Conservation (phyloP, 2,329 filamentous ascomycete species). For the Herpotrichia juniperi region DNA sequence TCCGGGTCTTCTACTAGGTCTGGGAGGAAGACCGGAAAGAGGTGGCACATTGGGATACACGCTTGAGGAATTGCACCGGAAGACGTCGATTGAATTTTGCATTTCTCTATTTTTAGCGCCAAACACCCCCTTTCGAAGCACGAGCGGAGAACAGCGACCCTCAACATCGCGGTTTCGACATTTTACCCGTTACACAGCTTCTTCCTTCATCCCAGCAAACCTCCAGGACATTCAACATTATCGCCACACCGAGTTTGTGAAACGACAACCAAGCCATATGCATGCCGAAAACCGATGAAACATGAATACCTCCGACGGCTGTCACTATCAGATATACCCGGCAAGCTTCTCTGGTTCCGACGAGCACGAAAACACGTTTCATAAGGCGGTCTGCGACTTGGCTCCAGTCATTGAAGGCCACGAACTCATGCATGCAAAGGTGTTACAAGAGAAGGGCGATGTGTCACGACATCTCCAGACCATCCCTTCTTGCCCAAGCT, state of each 20-base stretch:
- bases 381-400: neutral
- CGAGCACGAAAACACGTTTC: neutral
- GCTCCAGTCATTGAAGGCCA: neutral
- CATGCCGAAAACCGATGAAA: neutral
- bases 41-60: neutral
- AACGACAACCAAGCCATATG: neutral
- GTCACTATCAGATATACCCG: too few species aligned
- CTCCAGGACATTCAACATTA: too few species aligned
- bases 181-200: too few species aligned
- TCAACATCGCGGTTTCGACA: too few species aligned
- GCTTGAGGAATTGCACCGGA: neutral
- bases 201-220: too few species aligned
- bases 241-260: too few species aligned
- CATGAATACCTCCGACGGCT: too few species aligned
- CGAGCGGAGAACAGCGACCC: too few species aligned
- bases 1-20: conserved; percentile 37
- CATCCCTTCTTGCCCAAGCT: neutral
- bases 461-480: neutral
- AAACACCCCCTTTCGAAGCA: too few species aligned
- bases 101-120: too few species aligned
- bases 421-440: neutral
- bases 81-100: too few species aligned
- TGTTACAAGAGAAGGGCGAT: neutral
- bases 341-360: too few species aligned
- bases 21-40: neutral